phyloP scores from a whole-genome alignment of 768 basidiomycete genomes.

The Galerina sulciceps region DNA sequence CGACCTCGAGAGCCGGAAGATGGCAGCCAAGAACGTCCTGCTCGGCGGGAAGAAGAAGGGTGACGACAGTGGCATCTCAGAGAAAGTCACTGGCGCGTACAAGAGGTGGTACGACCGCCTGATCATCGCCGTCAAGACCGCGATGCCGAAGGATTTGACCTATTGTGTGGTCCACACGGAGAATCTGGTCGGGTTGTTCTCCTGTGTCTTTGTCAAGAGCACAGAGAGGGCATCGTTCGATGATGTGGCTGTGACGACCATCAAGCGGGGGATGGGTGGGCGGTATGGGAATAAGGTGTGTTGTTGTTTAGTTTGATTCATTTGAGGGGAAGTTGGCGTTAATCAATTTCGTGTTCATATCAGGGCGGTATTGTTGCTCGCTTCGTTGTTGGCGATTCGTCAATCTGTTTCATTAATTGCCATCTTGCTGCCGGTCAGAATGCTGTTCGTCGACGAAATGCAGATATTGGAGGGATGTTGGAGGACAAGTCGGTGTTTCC shows the following conservation, averaged over 20 bases:
- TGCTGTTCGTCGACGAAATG: constrained; percentile 80
- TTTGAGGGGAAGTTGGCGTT: not conserved
- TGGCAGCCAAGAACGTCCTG: constrained; percentile 91
- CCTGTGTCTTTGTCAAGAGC: constrained; percentile 74
- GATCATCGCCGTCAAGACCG: constrained; percentile 67
- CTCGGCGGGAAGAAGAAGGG: constrained; percentile 75
- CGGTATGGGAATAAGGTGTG: constrained; percentile 94
- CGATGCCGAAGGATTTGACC: constrained; percentile 73
- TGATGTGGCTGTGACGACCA: constrained; percentile 74
- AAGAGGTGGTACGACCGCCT: constrained; percentile 89
- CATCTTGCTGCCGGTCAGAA: constrained; percentile 96
- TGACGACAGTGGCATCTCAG: constrained; percentile 61
- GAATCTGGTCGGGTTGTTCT: constrained; percentile 89
- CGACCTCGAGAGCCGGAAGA: constrained; percentile 90
- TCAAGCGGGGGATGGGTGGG: constrained; percentile 93
- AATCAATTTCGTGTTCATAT: constrained; percentile 1
- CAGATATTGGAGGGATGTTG: constrained; percentile 85
- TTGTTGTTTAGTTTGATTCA: constrained; percentile 4
- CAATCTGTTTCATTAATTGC: constrained; percentile 93
- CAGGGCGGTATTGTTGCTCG: constrained; percentile 92
- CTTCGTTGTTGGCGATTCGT: constrained; percentile 90
- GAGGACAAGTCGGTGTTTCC: constrained; percentile 80
- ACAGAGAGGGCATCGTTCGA: constrained; percentile 61
- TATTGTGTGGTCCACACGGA: constrained; percentile 86
- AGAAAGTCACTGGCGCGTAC: constrained; percentile 87